Evolutionary conservation across 495 filamentous ascomycete genomes (phyloP).

Genomic region (Pyrenula massariospora): DNA sequence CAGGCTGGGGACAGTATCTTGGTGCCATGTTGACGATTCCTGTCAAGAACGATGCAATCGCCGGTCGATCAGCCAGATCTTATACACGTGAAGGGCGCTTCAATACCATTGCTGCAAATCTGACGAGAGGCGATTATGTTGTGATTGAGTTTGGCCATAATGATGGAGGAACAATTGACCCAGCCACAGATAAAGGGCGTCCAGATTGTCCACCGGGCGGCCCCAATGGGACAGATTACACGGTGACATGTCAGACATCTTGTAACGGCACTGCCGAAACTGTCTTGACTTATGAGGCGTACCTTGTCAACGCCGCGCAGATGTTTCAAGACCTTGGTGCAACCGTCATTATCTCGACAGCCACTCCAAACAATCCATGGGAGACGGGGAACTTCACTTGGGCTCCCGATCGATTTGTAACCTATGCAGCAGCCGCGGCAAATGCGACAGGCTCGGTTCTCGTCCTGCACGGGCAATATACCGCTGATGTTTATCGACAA

Average conservation of each 20-base stretch:
- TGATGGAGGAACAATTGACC: slow-evolving; percentile 45
- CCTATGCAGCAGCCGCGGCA: slow-evolving; percentile 41
- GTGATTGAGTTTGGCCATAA: slow-evolving; percentile 58
- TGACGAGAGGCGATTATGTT: slow-evolving; percentile 43
- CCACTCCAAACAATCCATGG: slow-evolving; percentile 55
- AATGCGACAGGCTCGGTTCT: slow-evolving; percentile 32
- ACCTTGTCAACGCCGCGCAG: slow-evolving; percentile 41
- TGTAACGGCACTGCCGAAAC: slow-evolving; percentile 41
- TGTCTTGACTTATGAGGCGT: slow-evolving; percentile 45
- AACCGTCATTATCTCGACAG: slow-evolving; percentile 46
- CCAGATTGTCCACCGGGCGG: slow-evolving; percentile 44
- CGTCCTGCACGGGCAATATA: slow-evolving; percentile 51
- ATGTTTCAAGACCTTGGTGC: slow-evolving; percentile 46
- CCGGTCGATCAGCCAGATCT: slow-evolving; percentile 46
- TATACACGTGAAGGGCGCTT: slow-evolving; percentile 51
- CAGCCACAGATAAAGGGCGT: slow-evolving; percentile 42
- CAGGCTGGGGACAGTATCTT: slow-evolving; percentile 53
- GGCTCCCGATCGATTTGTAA: slow-evolving; percentile 39
- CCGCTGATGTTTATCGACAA: slow-evolving; percentile 35
- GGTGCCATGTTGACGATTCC: slow-evolving; percentile 26
- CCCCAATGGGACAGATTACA: slow-evolving; percentile 15
- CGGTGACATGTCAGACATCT: slow-evolving; percentile 32
- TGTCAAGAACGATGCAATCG: slow-evolving; percentile 46
- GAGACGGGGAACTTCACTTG: slow-evolving; percentile 37
- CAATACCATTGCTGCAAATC: slow-evolving; percentile 31